phyloP scores from a whole-genome alignment of 768 basidiomycete genomes.

The Mrakia hoshinonis region DNA sequence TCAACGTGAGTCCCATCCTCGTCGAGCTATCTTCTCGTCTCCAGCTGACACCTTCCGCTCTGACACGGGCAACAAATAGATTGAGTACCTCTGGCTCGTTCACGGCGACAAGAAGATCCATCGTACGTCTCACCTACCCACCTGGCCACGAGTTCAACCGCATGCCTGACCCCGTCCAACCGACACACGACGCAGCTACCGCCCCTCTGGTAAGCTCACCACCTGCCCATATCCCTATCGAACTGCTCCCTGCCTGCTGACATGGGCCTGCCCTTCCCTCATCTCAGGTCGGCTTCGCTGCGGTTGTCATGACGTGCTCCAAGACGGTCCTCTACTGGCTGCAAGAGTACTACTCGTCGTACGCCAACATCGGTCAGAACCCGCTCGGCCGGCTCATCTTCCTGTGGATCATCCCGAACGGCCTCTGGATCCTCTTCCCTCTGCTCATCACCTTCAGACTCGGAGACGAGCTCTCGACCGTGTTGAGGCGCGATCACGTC shows the following conservation, averaged over 20 bases:
- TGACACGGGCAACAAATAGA: no score
- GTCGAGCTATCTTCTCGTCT: constrained; percentile 43
- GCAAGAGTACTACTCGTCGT: constrained; percentile 3
- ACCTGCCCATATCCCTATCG: no score
- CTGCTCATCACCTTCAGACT: constrained; percentile 53
- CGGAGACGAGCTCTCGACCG: constrained; percentile 53
- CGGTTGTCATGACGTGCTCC: constrained; percentile 66
- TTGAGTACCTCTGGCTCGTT: not conserved
- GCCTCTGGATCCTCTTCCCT: constrained; percentile 71
- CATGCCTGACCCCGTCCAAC: no score
- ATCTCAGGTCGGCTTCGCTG: constrained; percentile 54
- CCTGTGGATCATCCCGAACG: constrained; percentile 70
- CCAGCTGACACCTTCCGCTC: constrained; percentile 34
- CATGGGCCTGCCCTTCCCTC: no score
- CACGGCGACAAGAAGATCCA: constrained; percentile 35
- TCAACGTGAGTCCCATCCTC: constrained; percentile 48
- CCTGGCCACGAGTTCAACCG: no score
- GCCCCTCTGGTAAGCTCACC: not conserved
- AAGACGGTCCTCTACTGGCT: constrained; percentile 76
- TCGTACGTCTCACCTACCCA: constrained; percentile 47
- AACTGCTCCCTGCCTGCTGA: no score
- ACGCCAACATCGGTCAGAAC: constrained; percentile 61
- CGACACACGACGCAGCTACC: no score
- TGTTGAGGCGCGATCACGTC: constrained; percentile 33
- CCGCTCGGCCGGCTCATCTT: constrained; percentile 46